A percentile compares a stretch with the other conserved stretches of the same genome.
Evolutionary conservation across 345 rosid species (phyloP).

Genomic region (Salix purpurea): DNA sequence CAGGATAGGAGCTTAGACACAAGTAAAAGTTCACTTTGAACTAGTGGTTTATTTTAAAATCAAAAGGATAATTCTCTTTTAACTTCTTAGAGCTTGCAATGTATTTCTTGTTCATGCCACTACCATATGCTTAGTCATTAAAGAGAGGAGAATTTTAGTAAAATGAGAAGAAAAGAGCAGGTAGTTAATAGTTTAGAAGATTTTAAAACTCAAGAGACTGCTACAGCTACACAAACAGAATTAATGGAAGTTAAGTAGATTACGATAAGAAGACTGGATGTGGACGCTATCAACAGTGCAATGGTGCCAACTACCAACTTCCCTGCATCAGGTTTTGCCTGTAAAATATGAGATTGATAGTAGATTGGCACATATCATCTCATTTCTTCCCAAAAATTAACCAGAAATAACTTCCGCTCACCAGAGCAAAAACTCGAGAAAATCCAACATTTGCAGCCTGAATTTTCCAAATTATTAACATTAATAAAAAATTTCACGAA

Average conservation of each 20-base stretch:
- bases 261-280: conserved; percentile 68
- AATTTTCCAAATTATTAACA: conserved; percentile 15
- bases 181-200: not conserved
- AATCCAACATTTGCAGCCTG: conserved; percentile 82
- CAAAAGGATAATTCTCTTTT: no score
- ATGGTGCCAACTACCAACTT: conserved; percentile 63
- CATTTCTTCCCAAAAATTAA: not conserved
- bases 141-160: no score
- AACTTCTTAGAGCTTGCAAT: no score
- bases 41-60: no score
- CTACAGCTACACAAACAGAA: not conserved
- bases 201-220: not conserved
- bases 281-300: conserved; percentile 72
- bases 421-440: conserved; percentile 64
- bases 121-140: no score
- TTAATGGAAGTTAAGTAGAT: conserved; percentile 8
- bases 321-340: conserved; percentile 85
- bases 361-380: not conserved
- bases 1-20: no score
- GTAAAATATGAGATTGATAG: conserved; percentile 14
- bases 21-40: no score
- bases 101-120: no score
- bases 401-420: conserved; percentile 27
- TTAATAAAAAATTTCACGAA: not conserved
- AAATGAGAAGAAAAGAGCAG: no score